Evolutionary conservation across 176 grass and related monocot genomes (phyloP).

Genomic region (Aegilops sharonensis): DNA sequence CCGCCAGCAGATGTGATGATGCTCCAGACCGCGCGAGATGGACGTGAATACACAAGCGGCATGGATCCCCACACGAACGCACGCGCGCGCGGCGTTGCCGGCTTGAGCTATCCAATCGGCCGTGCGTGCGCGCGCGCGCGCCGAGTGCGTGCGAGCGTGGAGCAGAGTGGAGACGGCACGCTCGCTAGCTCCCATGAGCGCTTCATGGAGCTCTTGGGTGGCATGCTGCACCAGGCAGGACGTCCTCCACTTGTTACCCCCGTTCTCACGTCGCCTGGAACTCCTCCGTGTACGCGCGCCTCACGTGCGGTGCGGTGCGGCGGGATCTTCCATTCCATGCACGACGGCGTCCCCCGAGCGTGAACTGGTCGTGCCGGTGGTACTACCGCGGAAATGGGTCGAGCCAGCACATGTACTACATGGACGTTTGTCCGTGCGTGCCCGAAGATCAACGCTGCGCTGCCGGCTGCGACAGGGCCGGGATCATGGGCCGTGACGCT

Average conservation of each 20-base stretch:
- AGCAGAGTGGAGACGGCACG: background rate
- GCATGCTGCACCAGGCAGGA: too few species aligned
- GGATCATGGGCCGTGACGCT: conserved; percentile 10
- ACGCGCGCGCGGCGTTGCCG: background rate
- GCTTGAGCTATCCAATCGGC: background rate
- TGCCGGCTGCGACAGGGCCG: background rate
- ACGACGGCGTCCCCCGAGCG: background rate
- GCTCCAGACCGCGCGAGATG: background rate
- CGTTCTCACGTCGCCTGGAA: too few species aligned
- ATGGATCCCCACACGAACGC: too few species aligned
- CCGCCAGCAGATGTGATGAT: background rate
- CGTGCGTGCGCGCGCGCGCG: background rate
- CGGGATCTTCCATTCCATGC: too few species aligned
- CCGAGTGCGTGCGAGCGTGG: background rate
- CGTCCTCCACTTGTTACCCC: too few species aligned
- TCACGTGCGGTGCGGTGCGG: too few species aligned
- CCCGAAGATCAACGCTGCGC: background rate
- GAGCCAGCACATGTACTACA: background rate
- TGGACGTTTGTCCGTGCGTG: background rate
- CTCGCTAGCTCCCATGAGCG: background rate
- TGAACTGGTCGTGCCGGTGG: background rate
- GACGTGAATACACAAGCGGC: background rate
- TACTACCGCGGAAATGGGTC: background rate
- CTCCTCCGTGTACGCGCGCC: too few species aligned
- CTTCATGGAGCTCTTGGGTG: background rate